Conservation (phyloP, 352 stramenopile genomes). For the Pythium phragmiticola region DNA sequence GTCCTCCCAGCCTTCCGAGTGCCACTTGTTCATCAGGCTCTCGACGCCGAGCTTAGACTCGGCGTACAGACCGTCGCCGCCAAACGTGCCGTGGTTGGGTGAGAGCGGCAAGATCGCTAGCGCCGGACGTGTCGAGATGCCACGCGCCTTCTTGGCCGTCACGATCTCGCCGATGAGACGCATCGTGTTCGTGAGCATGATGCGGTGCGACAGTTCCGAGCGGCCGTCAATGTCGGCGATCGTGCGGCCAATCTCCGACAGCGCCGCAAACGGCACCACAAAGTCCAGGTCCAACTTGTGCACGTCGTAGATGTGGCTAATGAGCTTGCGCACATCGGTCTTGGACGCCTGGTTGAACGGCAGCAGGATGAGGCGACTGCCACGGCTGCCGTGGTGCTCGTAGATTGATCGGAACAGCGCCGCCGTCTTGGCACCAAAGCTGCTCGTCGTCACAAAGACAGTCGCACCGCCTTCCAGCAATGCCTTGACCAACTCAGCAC, state of each 20-base stretch:
- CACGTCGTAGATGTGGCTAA: slow-evolving; percentile 81
- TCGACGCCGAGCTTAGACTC: slow-evolving; percentile 88
- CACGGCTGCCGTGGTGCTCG: slow-evolving; percentile 80
- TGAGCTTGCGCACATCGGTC: slow-evolving; percentile 63
- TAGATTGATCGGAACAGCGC: slow-evolving; percentile 78
- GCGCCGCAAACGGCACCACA: slow-evolving; percentile 83
- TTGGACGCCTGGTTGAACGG: slow-evolving; percentile 88
- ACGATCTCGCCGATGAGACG: slow-evolving; percentile 81
- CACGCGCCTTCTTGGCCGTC: slow-evolving; percentile 65
- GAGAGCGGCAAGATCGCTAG: slow-evolving; percentile 80
- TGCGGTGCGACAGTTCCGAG: slow-evolving; percentile 81
- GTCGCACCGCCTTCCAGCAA: slow-evolving; percentile 83
- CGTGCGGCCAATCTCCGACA: slow-evolving; percentile 76
- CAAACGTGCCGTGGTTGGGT: slow-evolving; percentile 86
- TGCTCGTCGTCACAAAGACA: slow-evolving; percentile 85
- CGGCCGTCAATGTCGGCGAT: slow-evolving; percentile 77
- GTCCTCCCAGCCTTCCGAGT: slow-evolving; percentile 83
- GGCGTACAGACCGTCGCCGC: slow-evolving; percentile 84
- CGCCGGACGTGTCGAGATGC: slow-evolving; percentile 72
- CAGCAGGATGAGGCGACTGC: slow-evolving; percentile 73
- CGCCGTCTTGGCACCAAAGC: slow-evolving; percentile 58
- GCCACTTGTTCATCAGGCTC: slow-evolving; percentile 86
- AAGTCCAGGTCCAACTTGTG: slow-evolving; percentile 87
- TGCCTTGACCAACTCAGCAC: slow-evolving; percentile 78
- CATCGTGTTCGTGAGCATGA: slow-evolving; percentile 88